Conservation (phyloP, 192 early-diverging fungal species). For the Ramicandelaber brevisporus region DNA sequence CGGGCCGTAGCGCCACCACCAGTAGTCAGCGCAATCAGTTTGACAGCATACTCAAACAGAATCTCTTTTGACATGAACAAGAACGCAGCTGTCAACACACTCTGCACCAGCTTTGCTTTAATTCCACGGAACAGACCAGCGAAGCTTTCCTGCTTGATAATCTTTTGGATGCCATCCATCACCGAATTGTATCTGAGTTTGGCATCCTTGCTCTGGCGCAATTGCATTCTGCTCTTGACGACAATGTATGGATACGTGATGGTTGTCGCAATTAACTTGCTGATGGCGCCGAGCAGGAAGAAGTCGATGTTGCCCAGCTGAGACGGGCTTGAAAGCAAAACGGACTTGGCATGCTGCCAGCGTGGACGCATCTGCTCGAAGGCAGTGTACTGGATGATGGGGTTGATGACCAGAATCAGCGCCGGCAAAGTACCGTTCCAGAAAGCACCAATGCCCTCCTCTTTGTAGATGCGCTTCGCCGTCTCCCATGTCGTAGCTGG, state of each 20-base stretch:
- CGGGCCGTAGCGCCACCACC: no score
- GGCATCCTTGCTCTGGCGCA: constrained; percentile 60
- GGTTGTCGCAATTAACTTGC: constrained; percentile 80
- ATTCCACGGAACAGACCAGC: constrained; percentile 75
- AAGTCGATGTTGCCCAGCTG: constrained; percentile 64
- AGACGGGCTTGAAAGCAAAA: no score
- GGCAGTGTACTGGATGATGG: constrained; percentile 97
- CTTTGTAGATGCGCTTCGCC: constrained; percentile 52
- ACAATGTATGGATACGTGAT: constrained; percentile 99
- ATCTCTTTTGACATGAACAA: constrained; percentile 84
- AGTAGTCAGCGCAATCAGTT: constrained; percentile 16
- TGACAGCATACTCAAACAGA: constrained; percentile 41
- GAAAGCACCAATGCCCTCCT: constrained; percentile 69
- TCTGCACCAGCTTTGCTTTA: constrained; percentile 86
- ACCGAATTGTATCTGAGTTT: constrained; percentile 51
- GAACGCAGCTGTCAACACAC: constrained; percentile 83
- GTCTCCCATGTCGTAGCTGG: constrained; percentile 20
- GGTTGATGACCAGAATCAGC: constrained; percentile 94
- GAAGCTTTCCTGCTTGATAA: constrained; percentile 71
- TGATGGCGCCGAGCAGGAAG: constrained; percentile 85
- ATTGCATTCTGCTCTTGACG: constrained; percentile 94
- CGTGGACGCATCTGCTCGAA: constrained; percentile 80
- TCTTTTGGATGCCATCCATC: constrained; percentile 75
- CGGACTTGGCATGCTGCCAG: constrained; percentile 26
- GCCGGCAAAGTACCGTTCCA: constrained; percentile 86